Base-by-base conservation (phyloP, 2,329 filamentous ascomycete species). In the Venturia nashicola region DNA sequence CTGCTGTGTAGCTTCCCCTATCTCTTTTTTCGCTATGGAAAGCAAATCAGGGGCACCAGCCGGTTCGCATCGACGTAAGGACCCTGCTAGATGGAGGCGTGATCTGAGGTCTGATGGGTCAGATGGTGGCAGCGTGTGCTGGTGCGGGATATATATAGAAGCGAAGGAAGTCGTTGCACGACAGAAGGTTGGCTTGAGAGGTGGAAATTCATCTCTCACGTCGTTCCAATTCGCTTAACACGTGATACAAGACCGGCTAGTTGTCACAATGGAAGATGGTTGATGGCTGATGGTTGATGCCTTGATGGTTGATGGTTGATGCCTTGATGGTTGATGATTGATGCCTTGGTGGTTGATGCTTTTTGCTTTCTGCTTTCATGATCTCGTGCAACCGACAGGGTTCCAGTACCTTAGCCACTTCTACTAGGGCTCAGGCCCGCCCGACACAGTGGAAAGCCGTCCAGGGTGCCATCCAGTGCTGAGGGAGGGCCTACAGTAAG, bases 21-120 rank as follows among this genome's bases (percentile, higher is more conserved):
- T 67, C 68, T 80, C 61, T 80, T 81, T 72, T 80, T 78, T 73
- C 76, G 72, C 69, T 78, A 75, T 69, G 79, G 79, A 68, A 78
- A 78, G 72, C 70, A 72, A 67, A 74, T 81, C 71, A 76, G 79
- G 74, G 75, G 74, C 64, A 74, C 70, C 59, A 79, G 77, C 69
- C 74, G 76, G 60, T 81, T 78, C 71, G 79, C 63, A 36, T 54
- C 64, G 66, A 61, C 62, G 12, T 46, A 44, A 43, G 36, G 48
- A 55, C 39, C 11, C n/a, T 23, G 36, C 59, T n/a, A 42, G 59
- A 60, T 60, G 36, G 59, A 60, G 59, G 36, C 36, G 59, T 60
- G 51, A 57, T 57, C 51, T 57, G 51, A 57, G 51, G 32, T 36
- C 32, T 36, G 51, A 36, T 57, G 51, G 1, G 51, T 57, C 51